Percentiles rank a stretch among this genome's conserved stretches.
Conservation (phyloP, 257 asterid genomes). For the Nicotiana undulata region DNA sequence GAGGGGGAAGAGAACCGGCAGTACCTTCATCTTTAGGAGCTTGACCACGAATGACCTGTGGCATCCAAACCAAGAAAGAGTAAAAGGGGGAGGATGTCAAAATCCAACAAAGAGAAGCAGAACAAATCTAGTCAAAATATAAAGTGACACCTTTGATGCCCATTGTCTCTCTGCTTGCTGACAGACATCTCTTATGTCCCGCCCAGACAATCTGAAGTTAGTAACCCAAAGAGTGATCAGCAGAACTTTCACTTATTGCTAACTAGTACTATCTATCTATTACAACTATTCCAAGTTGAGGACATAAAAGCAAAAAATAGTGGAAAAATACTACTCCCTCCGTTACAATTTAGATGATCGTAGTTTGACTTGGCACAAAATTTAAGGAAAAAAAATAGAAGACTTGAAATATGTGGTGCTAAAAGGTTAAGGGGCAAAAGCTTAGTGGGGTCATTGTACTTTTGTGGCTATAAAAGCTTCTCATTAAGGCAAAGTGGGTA, state of each 20-base stretch:
- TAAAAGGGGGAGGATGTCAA: not conserved
- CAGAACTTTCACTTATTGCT: not conserved
- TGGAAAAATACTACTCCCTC: no score
- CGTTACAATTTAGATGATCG: no score
- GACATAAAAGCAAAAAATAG: no score
- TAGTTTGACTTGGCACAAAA: no score
- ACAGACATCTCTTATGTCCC: slow-evolving; percentile 89
- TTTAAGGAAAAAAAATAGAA: no score
- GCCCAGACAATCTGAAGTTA: slow-evolving; percentile 74
- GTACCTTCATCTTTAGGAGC: slow-evolving; percentile 32
- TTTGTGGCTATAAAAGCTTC: not conserved
- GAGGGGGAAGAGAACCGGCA: slow-evolving; percentile 54
- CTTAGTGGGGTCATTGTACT: no score
- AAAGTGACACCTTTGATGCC: slow-evolving; percentile 83
- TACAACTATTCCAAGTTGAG: not conserved
- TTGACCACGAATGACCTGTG: slow-evolving; percentile 70
- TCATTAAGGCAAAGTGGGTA: not conserved
- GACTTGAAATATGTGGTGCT: no score
- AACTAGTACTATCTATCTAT: not conserved
- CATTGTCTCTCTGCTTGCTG: slow-evolving; percentile 96
- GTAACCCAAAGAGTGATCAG: not conserved
- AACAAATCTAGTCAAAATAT: not conserved
- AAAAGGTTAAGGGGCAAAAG: no score
- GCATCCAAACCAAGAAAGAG: not conserved
- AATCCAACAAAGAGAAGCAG: not conserved